A percentile compares a stretch with the other conserved stretches of the same genome.
phyloP scores from a whole-genome alignment of 352 stramenopile species.

The Pythium myriotylum region DNA sequence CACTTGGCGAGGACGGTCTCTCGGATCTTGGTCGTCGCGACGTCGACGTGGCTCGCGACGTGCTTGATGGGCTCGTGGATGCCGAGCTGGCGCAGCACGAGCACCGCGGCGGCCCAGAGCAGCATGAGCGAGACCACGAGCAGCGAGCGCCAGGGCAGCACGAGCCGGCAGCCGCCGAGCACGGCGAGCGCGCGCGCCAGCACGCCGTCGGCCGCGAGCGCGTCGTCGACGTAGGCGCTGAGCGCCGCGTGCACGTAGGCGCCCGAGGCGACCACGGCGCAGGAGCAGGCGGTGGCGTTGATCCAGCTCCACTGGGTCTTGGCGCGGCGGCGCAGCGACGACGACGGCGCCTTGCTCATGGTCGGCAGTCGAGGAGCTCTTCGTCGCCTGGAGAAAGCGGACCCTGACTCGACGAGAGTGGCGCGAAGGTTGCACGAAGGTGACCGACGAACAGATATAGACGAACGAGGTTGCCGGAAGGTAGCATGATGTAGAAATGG shows the following conservation, averaged over 20 bases:
- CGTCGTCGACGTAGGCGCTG: not conserved
- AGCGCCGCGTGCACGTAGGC: slow-evolving; percentile 71
- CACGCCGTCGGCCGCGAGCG: not conserved
- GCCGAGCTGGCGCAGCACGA: slow-evolving; percentile 48
- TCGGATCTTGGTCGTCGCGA: not conserved
- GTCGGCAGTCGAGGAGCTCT: not conserved
- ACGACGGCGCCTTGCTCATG: not conserved
- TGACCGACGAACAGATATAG: not conserved
- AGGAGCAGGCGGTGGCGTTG: slow-evolving; percentile 68
- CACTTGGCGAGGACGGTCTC: not conserved
- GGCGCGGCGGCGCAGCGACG: not conserved
- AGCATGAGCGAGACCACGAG: slow-evolving; percentile 42
- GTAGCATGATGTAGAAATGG: slow-evolving; percentile 4
- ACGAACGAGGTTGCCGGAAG: slow-evolving; percentile 14
- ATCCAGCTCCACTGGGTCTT: slow-evolving; percentile 67
- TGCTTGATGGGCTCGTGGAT: slow-evolving; percentile 23
- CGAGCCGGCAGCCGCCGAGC: slow-evolving; percentile 16
- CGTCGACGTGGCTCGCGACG: not conserved
- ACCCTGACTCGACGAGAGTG: not conserved
- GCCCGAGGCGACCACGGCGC: slow-evolving; percentile 63
- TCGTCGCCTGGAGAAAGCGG: too few relatives aligned
- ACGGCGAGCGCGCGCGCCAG: not conserved
- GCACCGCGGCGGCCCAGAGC: slow-evolving; percentile 46
- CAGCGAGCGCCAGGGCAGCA: slow-evolving; percentile 47
- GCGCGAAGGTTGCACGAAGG: slow-evolving; percentile 7